phyloP scores from a whole-genome alignment of 2,329 filamentous ascomycete species.

The Monilinia vaccinii-corymbosi region DNA sequence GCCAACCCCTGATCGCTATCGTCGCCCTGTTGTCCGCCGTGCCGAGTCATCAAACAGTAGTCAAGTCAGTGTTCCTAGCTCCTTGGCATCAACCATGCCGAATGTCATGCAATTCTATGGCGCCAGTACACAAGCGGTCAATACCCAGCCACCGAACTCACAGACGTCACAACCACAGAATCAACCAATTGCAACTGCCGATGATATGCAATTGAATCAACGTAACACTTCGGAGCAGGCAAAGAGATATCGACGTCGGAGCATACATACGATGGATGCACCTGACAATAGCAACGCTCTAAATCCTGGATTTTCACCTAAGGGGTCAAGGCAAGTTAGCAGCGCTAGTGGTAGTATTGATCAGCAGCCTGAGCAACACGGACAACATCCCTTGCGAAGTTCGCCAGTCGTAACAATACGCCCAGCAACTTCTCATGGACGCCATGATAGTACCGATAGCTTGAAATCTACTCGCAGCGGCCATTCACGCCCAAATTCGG shows the following conservation, averaged over 20 bases:
- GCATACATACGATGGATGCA: conserved; percentile 59
- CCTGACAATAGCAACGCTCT: conserved; percentile 14
- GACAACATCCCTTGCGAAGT: conserved; percentile 27
- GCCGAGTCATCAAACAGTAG: conserved; percentile 28
- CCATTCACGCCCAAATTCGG: conserved; percentile 54
- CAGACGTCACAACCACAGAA: conserved; percentile 25
- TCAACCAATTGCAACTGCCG: conserved; percentile 16
- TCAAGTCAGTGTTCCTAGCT: conserved; percentile 20
- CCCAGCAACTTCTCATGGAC: conserved; percentile 25
- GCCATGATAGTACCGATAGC: conserved; percentile 57
- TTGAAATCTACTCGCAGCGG: conserved; percentile 47
- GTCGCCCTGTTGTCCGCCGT: conserved; percentile 52
- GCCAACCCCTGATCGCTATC: conserved; percentile 73
- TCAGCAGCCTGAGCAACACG: conserved; percentile 26
- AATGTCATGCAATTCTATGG: conserved; percentile 47
- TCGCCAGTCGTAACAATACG: conserved; percentile 24
- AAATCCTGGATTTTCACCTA: conserved; percentile 18
- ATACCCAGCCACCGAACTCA: conserved; percentile 18
- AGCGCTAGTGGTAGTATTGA: conserved; percentile 27
- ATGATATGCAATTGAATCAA: conserved; percentile 43
- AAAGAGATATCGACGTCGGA: conserved; percentile 72
- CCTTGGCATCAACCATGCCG: conserved; percentile 44
- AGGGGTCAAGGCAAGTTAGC: conserved; percentile 25
- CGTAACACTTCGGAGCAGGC: conserved; percentile 53
- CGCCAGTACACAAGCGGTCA: conserved; percentile 29